Conservation (phyloP, 2,329 filamentous ascomycete species). For the Cercospora sp. region DNA sequence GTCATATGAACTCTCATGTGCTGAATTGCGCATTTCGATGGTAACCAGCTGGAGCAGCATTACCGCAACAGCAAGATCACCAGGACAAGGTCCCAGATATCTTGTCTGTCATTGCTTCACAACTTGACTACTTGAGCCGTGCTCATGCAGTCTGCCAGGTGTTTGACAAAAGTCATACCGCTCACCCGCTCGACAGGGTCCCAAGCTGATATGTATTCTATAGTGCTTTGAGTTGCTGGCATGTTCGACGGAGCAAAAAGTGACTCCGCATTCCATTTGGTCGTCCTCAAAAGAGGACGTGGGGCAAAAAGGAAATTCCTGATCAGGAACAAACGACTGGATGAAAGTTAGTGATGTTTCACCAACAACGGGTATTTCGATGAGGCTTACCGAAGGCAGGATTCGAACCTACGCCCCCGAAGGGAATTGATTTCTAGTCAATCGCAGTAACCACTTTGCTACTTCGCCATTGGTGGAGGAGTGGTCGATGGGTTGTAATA, state of each 20-base stretch:
- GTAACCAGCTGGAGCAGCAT: too few species aligned
- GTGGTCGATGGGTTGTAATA: not conserved
- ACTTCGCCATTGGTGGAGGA: conserved; percentile 26
- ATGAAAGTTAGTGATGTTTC: not conserved
- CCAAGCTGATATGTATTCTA: not conserved
- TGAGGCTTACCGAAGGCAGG: conserved; percentile 18
- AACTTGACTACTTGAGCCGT: not conserved
- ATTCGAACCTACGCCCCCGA: conserved; percentile 37
- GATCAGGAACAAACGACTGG: not conserved
- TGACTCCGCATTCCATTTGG: not conserved
- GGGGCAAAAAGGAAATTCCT: not conserved
- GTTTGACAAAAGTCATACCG: not conserved
- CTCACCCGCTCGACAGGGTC: not conserved
- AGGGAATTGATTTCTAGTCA: conserved; percentile 41
- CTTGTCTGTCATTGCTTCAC: not conserved
- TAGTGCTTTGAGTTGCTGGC: not conserved
- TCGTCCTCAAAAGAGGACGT: not conserved
- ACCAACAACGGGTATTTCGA: too few species aligned
- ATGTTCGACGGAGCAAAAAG: not conserved
- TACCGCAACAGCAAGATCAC: too few species aligned
- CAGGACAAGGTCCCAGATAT: too few species aligned
- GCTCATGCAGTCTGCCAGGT: not conserved
- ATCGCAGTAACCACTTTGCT: conserved; percentile 37
- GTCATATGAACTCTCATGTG: too few species aligned
- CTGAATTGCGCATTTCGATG: too few species aligned